Evolutionary conservation across 2,329 filamentous ascomycete genomes (phyloP), one percentile per base, ranked within the genome.

Genomic region (Botryotinia globosa): DNA sequence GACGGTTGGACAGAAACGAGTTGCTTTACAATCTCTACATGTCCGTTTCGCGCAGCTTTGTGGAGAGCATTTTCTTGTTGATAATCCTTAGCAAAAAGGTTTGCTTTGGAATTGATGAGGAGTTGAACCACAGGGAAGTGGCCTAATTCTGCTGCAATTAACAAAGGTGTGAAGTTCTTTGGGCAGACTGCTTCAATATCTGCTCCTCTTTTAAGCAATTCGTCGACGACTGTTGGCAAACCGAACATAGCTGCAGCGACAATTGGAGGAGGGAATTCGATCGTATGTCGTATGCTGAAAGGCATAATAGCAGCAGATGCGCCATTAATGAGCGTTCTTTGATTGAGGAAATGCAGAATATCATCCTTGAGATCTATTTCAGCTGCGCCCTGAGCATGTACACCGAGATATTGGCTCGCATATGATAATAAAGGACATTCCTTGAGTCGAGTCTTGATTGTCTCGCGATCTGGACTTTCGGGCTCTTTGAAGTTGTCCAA

Each of bases 381-480:
- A 7, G 44, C 42, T 12, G 10, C 37, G 6, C 63, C 71, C 54
- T 54, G 61, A n/a, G 62, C 78, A 77, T 83, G 81, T 63, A 78
- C 16, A 1, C 77, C 80, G 81, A 81, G 83, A 73, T 80, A 73
- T 0, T 29, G n/a, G 6, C 79, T 76, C 1, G 80, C 79, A 65
- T 83, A 83, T 1, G 73, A 16, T 66, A 78, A 79, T 29, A 83
- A 64, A 7, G 73, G 65, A 73, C 81, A 61, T 10, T 37, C n/a
- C 18, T 63, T 16, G 3, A 80, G 45, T 4, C 79, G 73, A n/a
- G 25, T 45, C 20, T 39, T 62, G 32, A 62, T 16, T 18, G 37
- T 12, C 51, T 18, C 7, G 32, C 14, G 32, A 20, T 62, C 32
- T 1, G 37, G 29, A 37, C 69, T 20, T 10, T 77, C 37, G 32